A percentile compares a stretch with the other conserved stretches of the same genome.
Conservation (phyloP, 441 rosid species). For the Eutrema salsugineum region DNA sequence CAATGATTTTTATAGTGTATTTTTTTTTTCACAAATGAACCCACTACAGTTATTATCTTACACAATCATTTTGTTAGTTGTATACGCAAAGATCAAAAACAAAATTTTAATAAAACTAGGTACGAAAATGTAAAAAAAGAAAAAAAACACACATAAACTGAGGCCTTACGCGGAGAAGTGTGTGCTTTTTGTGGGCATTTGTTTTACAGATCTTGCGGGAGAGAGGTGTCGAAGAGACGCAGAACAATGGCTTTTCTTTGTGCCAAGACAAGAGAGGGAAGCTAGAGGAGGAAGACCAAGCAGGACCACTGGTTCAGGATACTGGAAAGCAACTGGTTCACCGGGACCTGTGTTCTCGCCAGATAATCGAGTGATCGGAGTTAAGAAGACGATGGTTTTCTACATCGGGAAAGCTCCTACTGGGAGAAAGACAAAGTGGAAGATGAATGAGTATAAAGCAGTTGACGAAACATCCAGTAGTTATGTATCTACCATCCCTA, state of each 20-base stretch:
- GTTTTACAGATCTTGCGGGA: conserved; percentile 23
- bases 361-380: conserved; percentile 17
- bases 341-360: conserved; percentile 18
- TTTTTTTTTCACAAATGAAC: background rate
- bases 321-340: conserved; percentile 37
- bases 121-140: background rate
- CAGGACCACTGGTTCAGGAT: conserved; percentile 28
- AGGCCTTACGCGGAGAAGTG: background rate
- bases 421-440: conserved; percentile 31
- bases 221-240: conserved; percentile 48
- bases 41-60: background rate
- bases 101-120: too few species aligned
- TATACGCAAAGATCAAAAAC: background rate
- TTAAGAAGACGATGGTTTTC: conserved; percentile 34
- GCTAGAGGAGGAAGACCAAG: conserved; percentile 31
- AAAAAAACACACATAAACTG: background rate
- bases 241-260: conserved; percentile 34
- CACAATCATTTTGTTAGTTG: background rate
- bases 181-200: background rate
- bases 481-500: conserved; percentile 4
- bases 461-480: conserved; percentile 8
- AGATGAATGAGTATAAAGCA: conserved; percentile 34
- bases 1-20: background rate
- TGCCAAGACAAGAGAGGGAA: conserved; percentile 31
- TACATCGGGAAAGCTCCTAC: conserved; percentile 31